phyloP scores from a whole-genome alignment of 495 filamentous ascomycete species.

The Aspergillus indologenus region DNA sequence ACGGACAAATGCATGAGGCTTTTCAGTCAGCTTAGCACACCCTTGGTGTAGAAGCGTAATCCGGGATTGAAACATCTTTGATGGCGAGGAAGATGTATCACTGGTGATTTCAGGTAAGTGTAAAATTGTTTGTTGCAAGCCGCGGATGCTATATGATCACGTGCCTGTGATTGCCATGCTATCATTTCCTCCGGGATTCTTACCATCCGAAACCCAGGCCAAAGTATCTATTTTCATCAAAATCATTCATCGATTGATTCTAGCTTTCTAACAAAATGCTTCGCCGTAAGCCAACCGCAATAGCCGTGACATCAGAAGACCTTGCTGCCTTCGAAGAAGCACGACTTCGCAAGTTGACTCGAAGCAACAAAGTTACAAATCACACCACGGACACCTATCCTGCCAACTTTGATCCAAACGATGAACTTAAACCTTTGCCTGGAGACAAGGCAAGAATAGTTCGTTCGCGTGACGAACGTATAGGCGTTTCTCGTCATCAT shows the following conservation, averaged over 20 bases:
- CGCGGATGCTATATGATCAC: constrained; percentile 2
- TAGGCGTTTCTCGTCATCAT: constrained; percentile 38
- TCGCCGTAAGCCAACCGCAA: constrained; percentile 73
- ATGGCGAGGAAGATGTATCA: not conserved
- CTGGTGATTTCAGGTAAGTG: not conserved
- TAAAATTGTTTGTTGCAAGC: not conserved
- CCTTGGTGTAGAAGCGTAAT: constrained; percentile 21
- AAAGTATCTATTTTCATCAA: too few relatives aligned
- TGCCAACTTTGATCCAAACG: constrained; percentile 50
- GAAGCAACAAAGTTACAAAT: constrained; percentile 24
- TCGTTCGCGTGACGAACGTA: constrained; percentile 49
- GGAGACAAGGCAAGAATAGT: constrained; percentile 51
- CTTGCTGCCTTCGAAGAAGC: constrained; percentile 71
- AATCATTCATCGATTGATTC: not conserved
- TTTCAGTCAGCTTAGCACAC: constrained; percentile 14
- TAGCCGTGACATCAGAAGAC: constrained; percentile 76
- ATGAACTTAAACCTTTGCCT: constrained; percentile 56
- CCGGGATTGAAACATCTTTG: constrained; percentile 34
- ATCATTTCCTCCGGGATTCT: constrained; percentile 14
- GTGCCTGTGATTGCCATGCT: constrained; percentile 2
- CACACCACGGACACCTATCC: constrained; percentile 21
- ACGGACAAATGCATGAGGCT: constrained; percentile 20
- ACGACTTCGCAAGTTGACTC: constrained; percentile 31
- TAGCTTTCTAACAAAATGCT: constrained; percentile 53
- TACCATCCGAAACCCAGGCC: too few relatives aligned